Conservation (phyloP, 192 early-diverging fungal species). For the Mortierella antarctica region DNA sequence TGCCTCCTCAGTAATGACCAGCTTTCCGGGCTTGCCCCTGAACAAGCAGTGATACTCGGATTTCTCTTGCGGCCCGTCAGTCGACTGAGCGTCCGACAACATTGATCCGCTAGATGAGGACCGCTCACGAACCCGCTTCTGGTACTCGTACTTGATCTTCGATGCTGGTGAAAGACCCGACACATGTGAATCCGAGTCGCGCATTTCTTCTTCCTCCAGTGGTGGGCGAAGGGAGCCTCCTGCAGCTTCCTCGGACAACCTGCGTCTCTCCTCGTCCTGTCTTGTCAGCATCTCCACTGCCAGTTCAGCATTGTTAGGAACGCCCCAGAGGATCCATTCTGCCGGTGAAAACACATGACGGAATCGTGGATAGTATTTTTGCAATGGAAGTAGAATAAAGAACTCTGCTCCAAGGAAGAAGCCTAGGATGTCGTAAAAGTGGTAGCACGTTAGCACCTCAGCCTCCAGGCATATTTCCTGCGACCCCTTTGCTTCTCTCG, state of each 20-base stretch:
- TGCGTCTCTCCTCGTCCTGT: constrained; percentile 13
- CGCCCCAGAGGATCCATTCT: constrained; percentile 61
- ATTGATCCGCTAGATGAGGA: constrained; percentile 9
- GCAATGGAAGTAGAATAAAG: constrained; percentile 57
- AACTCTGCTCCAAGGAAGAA: constrained; percentile 56
- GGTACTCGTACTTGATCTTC: constrained; percentile 42
- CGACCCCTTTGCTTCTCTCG: too few species aligned
- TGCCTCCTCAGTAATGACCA: constrained; percentile 38
- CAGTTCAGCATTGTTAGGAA: constrained; percentile 62
- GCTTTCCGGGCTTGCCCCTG: constrained; percentile 47
- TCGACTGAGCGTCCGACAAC: neutral
- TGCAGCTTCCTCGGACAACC: neutral
- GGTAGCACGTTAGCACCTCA: too few species aligned
- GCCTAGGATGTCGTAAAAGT: constrained; percentile 9
- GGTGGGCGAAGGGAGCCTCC: neutral
- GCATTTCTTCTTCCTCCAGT: constrained; percentile 1
- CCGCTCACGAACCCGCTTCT: constrained; percentile 15
- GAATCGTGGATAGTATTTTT: constrained; percentile 59
- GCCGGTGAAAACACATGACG: constrained; percentile 58
- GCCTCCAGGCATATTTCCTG: too few species aligned
- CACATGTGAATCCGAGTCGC: constrained; percentile 7
- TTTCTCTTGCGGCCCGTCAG: neutral
- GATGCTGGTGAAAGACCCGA: constrained; percentile 21
- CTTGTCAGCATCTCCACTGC: constrained; percentile 56
- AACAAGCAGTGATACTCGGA: constrained; percentile 46